phyloP scores from a whole-genome alignment of 805 yeast genomes.

The Dipodascus geniculatus region DNA sequence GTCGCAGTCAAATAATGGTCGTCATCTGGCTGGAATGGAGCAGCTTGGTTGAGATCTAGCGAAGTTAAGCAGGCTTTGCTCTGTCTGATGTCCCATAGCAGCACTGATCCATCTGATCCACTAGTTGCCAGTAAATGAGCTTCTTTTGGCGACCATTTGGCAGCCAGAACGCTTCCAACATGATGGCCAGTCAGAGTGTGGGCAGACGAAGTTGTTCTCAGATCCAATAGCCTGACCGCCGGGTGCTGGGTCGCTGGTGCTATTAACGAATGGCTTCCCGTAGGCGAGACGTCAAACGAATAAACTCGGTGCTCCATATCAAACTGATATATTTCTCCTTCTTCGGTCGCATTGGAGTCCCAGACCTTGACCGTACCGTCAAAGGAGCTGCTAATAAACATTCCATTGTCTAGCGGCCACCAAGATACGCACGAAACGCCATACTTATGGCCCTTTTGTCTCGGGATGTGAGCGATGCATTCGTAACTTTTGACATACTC shows the following conservation, averaged over 20 bases:
- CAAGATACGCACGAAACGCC: constrained; percentile 68
- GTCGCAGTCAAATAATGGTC: constrained; percentile 19
- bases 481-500: constrained; percentile 7
- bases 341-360: constrained; percentile 60
- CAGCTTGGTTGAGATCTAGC: constrained; percentile 31
- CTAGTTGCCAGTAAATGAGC: constrained; percentile 62
- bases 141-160: constrained; percentile 65
- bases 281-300: constrained; percentile 48
- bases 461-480: constrained; percentile 10
- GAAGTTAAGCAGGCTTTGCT: constrained; percentile 51
- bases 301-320: constrained; percentile 51
- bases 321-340: constrained; percentile 45
- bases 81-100: constrained; percentile 77
- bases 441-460: constrained; percentile 41
- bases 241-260: constrained; percentile 65
- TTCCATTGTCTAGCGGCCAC: constrained; percentile 86
- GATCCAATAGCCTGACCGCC: constrained; percentile 56
- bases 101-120: constrained; percentile 67
- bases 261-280: constrained; percentile 39
- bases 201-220: constrained; percentile 60
- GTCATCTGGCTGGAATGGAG: constrained; percentile 31
- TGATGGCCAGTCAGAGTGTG: constrained; percentile 58
- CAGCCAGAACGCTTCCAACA: constrained; percentile 39
- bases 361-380: constrained; percentile 69
- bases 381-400: constrained; percentile 73